Base-by-base conservation (phyloP, 176 grass and related monocot species). In the Zea luxurians region DNA sequence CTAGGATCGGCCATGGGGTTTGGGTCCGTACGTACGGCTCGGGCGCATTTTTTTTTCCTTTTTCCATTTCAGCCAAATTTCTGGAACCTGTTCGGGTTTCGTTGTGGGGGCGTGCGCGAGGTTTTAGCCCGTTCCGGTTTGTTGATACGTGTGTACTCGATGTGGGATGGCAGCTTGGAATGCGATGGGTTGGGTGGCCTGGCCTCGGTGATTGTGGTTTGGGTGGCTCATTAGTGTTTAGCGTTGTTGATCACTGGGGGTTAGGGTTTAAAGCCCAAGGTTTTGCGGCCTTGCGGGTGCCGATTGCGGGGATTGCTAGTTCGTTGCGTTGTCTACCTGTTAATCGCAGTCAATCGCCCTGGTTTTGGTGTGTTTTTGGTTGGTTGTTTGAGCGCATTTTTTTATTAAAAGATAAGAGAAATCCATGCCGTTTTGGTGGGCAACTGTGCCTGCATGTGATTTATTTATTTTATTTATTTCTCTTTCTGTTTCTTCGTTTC, bases 191-290 rank as follows among this genome's bases (percentile, higher is more conserved):
- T 74, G 18, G 53, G 58, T 37, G 67, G 37, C 49, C 49, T 54
- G 53, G 40, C 63, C 62, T 37, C 8, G 48, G 35, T 21, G 27
- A n/a, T 80, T 60, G 64, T 2, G 70, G 71, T 53, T 75, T 81
- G 4, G 70, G 38, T 15, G 41, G 62, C 2, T 4, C 70, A 36
- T 4, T 17, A 55, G 71, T 64, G 62, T 86, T 86, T 61, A 66
- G 61, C 40, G 61, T 1, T 4, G 50, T 47, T 80, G 83, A 80
- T 86, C 61, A 36, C 50, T 8, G 35, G 71, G 78, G 78, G 42
- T 86, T 76, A 81, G 84, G 84, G 78, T 86, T 86, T 86, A 70
- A 70, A 86, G 53, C 11, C 3, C 5, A 34, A 17, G 12, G n/a
- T 54, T 53, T 59, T 16, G 41, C 41, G 41, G 41, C 4, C 4